Percentiles rank a stretch among this genome's conserved stretches.
phyloP scores from a whole-genome alignment of 1,284 basidiomycete species.

The Moesziomyces aphidis region DNA sequence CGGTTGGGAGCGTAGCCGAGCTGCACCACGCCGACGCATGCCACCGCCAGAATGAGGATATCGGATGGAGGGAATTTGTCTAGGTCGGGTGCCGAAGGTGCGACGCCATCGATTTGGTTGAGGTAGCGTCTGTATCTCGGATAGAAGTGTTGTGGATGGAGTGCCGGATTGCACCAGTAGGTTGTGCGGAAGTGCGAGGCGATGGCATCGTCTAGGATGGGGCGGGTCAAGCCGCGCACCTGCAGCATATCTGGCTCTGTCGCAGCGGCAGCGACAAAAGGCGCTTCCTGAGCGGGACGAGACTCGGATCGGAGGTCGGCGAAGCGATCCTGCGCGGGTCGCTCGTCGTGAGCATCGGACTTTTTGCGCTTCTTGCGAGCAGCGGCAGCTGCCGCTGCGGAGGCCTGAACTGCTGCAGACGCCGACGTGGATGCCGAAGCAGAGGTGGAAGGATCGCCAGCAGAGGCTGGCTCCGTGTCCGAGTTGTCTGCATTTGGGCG shows the following conservation, averaged over 20 bases:
- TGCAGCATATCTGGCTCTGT: slow-evolving; percentile 29
- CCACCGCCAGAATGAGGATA: slow-evolving; percentile 34
- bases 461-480: slow-evolving; percentile 4
- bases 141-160: slow-evolving; percentile 32
- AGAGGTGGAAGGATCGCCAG: neutral
- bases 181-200: slow-evolving; percentile 32
- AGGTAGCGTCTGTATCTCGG: slow-evolving; percentile 29
- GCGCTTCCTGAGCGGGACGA: slow-evolving; percentile 4
- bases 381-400: neutral
- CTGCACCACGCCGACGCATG: slow-evolving; percentile 40
- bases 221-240: slow-evolving; percentile 34
- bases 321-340: neutral
- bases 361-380: slow-evolving; percentile 26
- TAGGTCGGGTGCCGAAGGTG: slow-evolving; percentile 10
- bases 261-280: slow-evolving; percentile 6
- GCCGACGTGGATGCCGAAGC: slow-evolving; percentile 3
- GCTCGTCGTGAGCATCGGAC: slow-evolving; percentile 8
- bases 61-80: slow-evolving; percentile 28
- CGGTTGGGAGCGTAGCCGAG: slow-evolving; percentile 18
- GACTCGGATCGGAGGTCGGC: neutral
- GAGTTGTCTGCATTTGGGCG: slow-evolving; percentile 16
- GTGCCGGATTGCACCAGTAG: slow-evolving; percentile 39
- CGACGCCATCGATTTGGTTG: slow-evolving; percentile 23
- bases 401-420: neutral
- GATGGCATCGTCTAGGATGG: slow-evolving; percentile 31